Base-by-base conservation (phyloP, 495 filamentous ascomycete genomes). In the Aspergillus baeticus region DNA sequence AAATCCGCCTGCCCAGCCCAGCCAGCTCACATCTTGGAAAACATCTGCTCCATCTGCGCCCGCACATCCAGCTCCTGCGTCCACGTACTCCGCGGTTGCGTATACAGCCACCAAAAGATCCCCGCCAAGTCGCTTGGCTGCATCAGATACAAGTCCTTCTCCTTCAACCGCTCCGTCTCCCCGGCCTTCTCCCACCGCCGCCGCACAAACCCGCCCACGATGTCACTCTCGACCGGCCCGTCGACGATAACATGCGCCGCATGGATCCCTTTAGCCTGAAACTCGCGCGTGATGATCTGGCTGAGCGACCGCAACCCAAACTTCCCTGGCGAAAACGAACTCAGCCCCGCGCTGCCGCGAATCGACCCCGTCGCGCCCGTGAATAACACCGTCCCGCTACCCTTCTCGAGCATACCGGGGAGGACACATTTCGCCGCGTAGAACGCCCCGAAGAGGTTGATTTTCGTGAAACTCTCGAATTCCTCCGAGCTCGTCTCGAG, bases 211-310 rank as follows among this genome's bases (percentile, higher is more conserved):
- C 72, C 72, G 36, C 70, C 70, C 53, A 77, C 71, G 36, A 77
- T 52, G 47, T 77, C 71, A 47, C 73, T 69, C 66, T 76, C 71
- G 18, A 77, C 64, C 14, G 63, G 67, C 34, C 67, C 63, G 59
- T 70, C 67, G 10, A 70, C 54, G 37, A 70, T 58, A n/a, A 70
- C 38, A 65, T 70, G 67, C 34, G 59, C 60, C 8, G 57, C 53
- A 54, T 70, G 67, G 29, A 70, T 61, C 0, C 67, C 67, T 11
- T 51, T 53, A 10, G 21, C 17, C 51, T 70, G 67, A 43, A 66
- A 70, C 49, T 70, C 67, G 38, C 67, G 11, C 34, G 67, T 61
- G 29, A 70, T 53, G 18, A 70, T 59, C 57, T 70, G 67, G 17
- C 60, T 49, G 36, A 70, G 26, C n/a, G 60, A 51, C 51, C 67